Evolutionary conservation across 306 rosid species (phyloP), one percentile per base, ranked within the genome.

Genomic region (Sicyos baderoa): DNA sequence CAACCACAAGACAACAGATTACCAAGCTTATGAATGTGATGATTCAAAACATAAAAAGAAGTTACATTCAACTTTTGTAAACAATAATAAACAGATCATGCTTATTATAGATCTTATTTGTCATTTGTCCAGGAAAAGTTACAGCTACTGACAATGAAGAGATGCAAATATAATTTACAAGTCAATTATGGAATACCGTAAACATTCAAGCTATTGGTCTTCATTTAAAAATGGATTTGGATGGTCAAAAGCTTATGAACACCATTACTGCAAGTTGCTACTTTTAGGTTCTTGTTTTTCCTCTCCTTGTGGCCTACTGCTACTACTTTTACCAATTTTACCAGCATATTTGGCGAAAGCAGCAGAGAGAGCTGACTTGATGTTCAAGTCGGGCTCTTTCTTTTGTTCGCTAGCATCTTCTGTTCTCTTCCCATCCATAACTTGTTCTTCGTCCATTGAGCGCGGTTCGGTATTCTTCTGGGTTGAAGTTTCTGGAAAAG

Each of bases 271-370:
- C 0, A 22, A 37, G 59, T 65, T 71, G 15, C 57, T 47, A 21
- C 51, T 47, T 53, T 64, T 69, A 72, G 64, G 61, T 73, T 78
- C 83, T 80, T 68, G 84, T 65, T 32, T 83, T 71, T 78, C 82
- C 74, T 80, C 73, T 72, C 52, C 80, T 71, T 73, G 75, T n/a
- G 74, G 80, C 47, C 10, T 40, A 7, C 83, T 71, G 51, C 6
- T 79, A 54, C 73, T 80, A 70, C 64, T 82, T 75, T 75, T 83
- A 59, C 81, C 78, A 72, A 82, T 75, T 86, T 77, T 85, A 59
- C 75, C 82, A 54, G 86, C 75, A 74, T 84, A 86, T 83, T 84
- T 90, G 72, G 91, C 78, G 83, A 90, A 93, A 57, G 99, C 99
- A 62, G 74, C 91, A 60, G 91, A 90, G 16, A 93, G 81, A 63